Evolutionary conservation across 306 rosid genomes (phyloP), one percentile per base, ranked within the genome.

Genomic region (Abrus precatorius): DNA sequence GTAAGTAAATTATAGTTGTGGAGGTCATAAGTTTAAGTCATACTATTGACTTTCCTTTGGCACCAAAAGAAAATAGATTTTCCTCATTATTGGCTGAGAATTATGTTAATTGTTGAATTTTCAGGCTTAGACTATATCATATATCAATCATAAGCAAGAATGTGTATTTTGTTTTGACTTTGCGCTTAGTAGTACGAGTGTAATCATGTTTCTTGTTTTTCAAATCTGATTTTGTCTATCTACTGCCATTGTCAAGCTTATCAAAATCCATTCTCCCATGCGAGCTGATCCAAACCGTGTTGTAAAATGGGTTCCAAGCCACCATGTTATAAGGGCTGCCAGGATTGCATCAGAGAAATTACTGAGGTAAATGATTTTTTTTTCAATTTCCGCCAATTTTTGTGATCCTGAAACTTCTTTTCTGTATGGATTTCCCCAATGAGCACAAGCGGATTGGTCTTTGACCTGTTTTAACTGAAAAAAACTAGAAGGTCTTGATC

Each of bases 231-330:
- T 29, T 59, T 40, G 3, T 84, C 67, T 80, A 64, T 78, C 71
- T 78, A 30, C 8, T 89, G 67, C 50, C 75, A 27, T 67, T 80
- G 81, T 89, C 60, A 79, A 94, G 98, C 98, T 95, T 74, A 90
- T 93, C 90, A 93, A 85, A 90, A 95, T 95, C 69, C 98, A 93
- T 90, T 95, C 99, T 75, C 98, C 99, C 45, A 88, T 91, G 93
- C 93, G 99, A 72, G 86, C 98, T 76, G 94, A 91, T 87, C 98
- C 94, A 76, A 87, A 89, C 76, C 94, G 96, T 82, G 90, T 89
- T 60, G 87, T 95, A 68, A 87, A 88, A 87, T 91, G 91, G 93
- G 96, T 88, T 78, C 98, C 97, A 64, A 92, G 86, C 90, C 88
- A 54, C 36, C 80, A 64, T 61, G 75, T 87, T 79, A 72, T 88